Evolutionary conservation across 2,329 filamentous ascomycete genomes (phyloP).

Genomic region (Ambrosiella beaveri): DNA sequence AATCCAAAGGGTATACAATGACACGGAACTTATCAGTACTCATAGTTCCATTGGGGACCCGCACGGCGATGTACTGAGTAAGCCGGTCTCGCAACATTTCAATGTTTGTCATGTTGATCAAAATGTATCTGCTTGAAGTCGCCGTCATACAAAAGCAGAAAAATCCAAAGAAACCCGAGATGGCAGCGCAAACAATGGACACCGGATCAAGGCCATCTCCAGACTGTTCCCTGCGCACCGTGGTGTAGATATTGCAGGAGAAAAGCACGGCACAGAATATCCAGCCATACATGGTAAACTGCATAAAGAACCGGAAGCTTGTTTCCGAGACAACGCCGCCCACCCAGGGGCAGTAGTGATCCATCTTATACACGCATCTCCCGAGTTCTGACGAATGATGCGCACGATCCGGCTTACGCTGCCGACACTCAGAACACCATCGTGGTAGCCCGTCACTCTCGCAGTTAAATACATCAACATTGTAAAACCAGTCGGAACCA

Average conservation of each 20-base stretch:
- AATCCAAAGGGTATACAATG: constrained; percentile 40
- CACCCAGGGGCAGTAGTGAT: constrained; percentile 95
- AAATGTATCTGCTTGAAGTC: constrained; percentile 52
- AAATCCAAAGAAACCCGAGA: constrained; percentile 59
- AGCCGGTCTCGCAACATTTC: constrained; percentile 52
- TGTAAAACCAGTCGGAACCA: constrained; percentile 61
- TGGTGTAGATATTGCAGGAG: constrained; percentile 44
- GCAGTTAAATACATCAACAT: constrained; percentile 68
- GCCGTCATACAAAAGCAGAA: constrained; percentile 64
- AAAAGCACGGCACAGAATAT: constrained; percentile 50
- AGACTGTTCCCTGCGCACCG: constrained; percentile 34
- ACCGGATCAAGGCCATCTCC: constrained; percentile 33
- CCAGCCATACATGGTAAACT: constrained; percentile 61
- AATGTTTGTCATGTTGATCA: constrained; percentile 67
- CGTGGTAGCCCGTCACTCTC: constrained; percentile 66
- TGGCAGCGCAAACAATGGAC: constrained; percentile 47
- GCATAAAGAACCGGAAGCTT: constrained; percentile 79
- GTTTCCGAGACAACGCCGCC: constrained; percentile 80
- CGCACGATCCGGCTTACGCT: constrained; percentile 74
- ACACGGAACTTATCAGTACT: constrained; percentile 24
- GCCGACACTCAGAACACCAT: constrained; percentile 71
- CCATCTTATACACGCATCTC: constrained; percentile 76
- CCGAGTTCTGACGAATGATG: constrained; percentile 74
- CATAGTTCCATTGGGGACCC: constrained; percentile 36
- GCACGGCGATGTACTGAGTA: constrained; percentile 58